Evolutionary conservation across 805 yeast species (phyloP), one percentile per base, ranked within the genome.

Genomic region (Lipomyces starkeyi): DNA sequence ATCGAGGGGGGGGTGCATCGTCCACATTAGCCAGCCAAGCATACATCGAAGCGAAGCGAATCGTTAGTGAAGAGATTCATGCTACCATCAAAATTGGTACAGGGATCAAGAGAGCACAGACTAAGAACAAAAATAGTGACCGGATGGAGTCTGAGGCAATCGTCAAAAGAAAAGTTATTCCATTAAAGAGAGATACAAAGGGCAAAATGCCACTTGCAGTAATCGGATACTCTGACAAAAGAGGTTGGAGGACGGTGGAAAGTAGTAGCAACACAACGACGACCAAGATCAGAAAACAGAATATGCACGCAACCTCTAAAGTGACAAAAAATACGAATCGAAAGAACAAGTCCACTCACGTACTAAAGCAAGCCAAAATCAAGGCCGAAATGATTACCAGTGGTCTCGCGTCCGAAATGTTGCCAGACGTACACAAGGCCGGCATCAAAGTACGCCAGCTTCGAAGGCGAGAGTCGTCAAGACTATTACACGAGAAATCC

Each of bases 41-140:
- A n/a, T 43, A 43, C n/a, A 43, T 43, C 49, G 49, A 43, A 43
- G 49, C 49, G 22, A 43, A 43, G 49, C 20, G 49, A 43, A 43
- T 43, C 22, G 49, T 43, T 43, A 43, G 49, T 11, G 49, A 43
- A 17, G 49, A 43, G 22, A 17, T 43, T n/a, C 20, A 43, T 43
- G 49, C 49, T 8, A 17, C 49, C 20, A 8, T 17, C 49, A 43
- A 43, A 4, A 43, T 43, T 43, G 22, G 14, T n/a, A 43, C 49
- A 43, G 20, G 22, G 22, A 43, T 43, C 8, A 43, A 43, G 49
- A 43, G 49, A 17, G 49, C 4, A 5, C 6, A 17, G 49, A n/a
- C 9, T 5, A 43, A 5, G 9, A n/a, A 37, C 43, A 37, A 37
- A 9, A 3, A 5, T 1, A 4, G 4, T 37, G 43, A 17, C 22